A percentile compares a stretch with the other conserved stretches of the same genome.
These are phyloP conservation scores for Trichoderma citrinoviride DNA, from an alignment of 2,329 filamentous ascomycete genomes.

Conservation along the genomic window DNA sequence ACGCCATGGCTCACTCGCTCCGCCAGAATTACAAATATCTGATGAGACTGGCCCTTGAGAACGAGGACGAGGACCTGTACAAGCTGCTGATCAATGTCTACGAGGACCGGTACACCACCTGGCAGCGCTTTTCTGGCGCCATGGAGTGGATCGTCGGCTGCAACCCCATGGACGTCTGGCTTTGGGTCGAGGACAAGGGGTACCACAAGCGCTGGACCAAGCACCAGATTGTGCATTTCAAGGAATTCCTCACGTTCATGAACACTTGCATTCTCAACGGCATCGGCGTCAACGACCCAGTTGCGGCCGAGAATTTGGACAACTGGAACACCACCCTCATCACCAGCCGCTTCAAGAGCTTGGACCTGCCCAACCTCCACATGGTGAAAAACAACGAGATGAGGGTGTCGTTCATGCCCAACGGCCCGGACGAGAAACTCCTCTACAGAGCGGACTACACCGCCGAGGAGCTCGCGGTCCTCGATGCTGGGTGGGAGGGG, in stretches of 20 bases:
- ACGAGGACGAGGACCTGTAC: background rate
- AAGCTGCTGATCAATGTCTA: background rate
- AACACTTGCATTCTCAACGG: background rate
- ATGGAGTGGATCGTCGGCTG: constrained; percentile 1
- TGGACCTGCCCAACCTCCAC: background rate
- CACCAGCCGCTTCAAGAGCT: background rate
- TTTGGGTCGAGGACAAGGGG: constrained; percentile 10
- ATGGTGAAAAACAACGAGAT: background rate
- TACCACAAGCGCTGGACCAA: constrained; percentile 9
- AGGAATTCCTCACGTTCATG: background rate
- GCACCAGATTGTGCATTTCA: background rate
- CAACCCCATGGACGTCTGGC: background rate
- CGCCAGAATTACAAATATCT: background rate
- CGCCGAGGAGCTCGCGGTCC: background rate
- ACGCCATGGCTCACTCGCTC: background rate
- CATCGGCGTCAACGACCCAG: background rate
- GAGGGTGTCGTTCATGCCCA: background rate
- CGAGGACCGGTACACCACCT: background rate
- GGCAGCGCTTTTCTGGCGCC: background rate
- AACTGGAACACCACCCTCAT: background rate
- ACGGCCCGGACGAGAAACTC: background rate
- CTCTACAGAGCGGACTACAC: constrained; percentile 8
- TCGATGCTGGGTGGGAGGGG: background rate
- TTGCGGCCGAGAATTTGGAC: background rate
- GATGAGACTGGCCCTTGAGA: background rate